Evolutionary conservation across 768 basidiomycete genomes (phyloP), one percentile per base, ranked within the genome.

Genomic region (Boletus barrowsii): DNA sequence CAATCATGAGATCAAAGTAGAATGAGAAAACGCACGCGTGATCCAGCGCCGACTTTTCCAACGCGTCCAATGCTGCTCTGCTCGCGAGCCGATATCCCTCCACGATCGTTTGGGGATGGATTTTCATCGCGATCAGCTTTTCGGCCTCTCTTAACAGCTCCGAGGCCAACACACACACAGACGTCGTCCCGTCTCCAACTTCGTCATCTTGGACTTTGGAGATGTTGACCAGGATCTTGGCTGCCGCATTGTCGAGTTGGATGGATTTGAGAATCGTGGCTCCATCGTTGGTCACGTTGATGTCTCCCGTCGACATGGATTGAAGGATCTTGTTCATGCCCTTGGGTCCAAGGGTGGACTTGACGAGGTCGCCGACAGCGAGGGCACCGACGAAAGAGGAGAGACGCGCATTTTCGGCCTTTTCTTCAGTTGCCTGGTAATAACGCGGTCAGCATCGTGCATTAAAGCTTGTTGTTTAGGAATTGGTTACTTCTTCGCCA

Each of bases 281-380:
- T 5, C 97, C 97, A 70, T 99, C 97, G 73, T 99, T 99, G 11
- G 97, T 99, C 46, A 99, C 96, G 59, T 87, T 97, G 65, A 99
- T 90, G 29, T 94, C 90, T 6, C 93, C 93, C 0, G 88, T 83
- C 6, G 93, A 91, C 2, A 73, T 84, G 2, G 93, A 95, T 72
- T 95, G 96, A 15, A 99, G 83, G 58, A 99, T 98, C 78, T 98
- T 98, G 85, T 98, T 98, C 96, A 98, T 99, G 51, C 97, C 97
- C 73, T 99, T 98, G 22, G 97, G 97, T 10, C 97, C 97, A 3
- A 99, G 82, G 9, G 97, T 99, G 1, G 94, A 96, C 75, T 98
- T 98, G 66, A 99, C 96, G 60, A 99, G 85, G 76, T 99, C 97
- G 41, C 97, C 97, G 33, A 99, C 81, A 0, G 97, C 97, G 62